Evolutionary conservation across 2,329 filamentous ascomycete species (phyloP).

Genomic region (Aspergillus puulaauensis): DNA sequence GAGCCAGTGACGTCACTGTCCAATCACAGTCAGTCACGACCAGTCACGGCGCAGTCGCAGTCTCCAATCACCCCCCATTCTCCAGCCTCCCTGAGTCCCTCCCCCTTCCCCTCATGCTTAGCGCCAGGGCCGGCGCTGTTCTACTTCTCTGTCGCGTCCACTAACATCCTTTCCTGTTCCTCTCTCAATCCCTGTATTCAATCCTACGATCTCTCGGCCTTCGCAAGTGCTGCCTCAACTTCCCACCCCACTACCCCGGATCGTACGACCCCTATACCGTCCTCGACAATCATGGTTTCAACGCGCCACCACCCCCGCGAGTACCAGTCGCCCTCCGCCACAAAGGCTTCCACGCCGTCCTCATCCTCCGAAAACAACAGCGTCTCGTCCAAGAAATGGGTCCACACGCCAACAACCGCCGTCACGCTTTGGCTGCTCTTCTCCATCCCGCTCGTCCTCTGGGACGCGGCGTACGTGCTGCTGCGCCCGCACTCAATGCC

Average conservation of each 20-base stretch:
- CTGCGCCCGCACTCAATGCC: slow-evolving; percentile 79
- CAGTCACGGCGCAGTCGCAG: too few relatives aligned
- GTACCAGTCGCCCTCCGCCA: slow-evolving; percentile 41
- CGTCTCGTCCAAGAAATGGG: slow-evolving; percentile 41
- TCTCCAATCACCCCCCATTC: too few relatives aligned
- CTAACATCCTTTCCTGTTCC: too few relatives aligned
- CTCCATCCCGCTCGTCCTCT: slow-evolving; percentile 74
- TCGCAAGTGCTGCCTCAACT: too few relatives aligned
- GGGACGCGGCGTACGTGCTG: slow-evolving; percentile 80
- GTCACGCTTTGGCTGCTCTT: slow-evolving; percentile 70
- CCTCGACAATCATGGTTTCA: slow-evolving; percentile 49
- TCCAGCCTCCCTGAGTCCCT: too few relatives aligned
- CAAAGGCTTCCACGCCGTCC: slow-evolving; percentile 25
- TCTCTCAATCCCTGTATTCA: too few relatives aligned
- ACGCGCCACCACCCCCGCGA: slow-evolving; percentile 55
- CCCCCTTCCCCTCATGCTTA: too few relatives aligned
- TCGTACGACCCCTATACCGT: neutral
- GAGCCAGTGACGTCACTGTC: too few relatives aligned
- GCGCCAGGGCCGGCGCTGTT: too few relatives aligned
- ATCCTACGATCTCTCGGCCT: too few relatives aligned
- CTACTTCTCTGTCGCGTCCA: too few relatives aligned
- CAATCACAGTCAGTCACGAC: too few relatives aligned
- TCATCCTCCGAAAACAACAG: slow-evolving; percentile 21
- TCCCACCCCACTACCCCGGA: neutral
- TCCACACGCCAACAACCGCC: slow-evolving; percentile 60